phyloP scores from a whole-genome alignment of 768 basidiomycete genomes.

The Leucogyrophana mollusca region DNA sequence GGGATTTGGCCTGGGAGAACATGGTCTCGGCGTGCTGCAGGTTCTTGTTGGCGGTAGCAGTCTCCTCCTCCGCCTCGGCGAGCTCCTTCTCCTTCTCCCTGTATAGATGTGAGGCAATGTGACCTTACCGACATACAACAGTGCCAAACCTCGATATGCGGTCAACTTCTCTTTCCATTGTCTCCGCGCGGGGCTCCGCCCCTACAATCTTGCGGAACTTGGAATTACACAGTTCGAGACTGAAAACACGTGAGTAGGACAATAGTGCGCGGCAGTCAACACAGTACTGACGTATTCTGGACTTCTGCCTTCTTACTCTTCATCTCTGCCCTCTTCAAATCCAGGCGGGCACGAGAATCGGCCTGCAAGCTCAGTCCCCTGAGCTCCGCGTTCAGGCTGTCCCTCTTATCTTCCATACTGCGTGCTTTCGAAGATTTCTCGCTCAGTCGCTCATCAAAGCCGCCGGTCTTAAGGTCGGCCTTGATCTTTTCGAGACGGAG shows the following conservation, averaged over 20 bases:
- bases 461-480: slow-evolving; percentile 53
- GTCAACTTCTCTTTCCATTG: slow-evolving; percentile 75
- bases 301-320: slow-evolving; percentile 66
- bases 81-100: slow-evolving; percentile 74
- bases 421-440: slow-evolving; percentile 56
- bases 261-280: slow-evolving; percentile 7
- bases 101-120: background rate
- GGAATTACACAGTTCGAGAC: slow-evolving; percentile 58
- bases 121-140: background rate
- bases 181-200: slow-evolving; percentile 53
- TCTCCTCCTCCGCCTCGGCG: slow-evolving; percentile 27
- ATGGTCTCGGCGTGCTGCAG: slow-evolving; percentile 65
- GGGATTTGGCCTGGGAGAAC: slow-evolving; percentile 56
- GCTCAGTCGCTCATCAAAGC: slow-evolving; percentile 61
- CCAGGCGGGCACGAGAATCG: slow-evolving; percentile 75
- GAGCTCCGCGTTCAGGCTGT: slow-evolving; percentile 69
- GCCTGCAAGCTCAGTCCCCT: slow-evolving; percentile 73
- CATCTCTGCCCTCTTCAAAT: slow-evolving; percentile 68
- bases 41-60: slow-evolving; percentile 46
- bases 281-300: slow-evolving; percentile 57
- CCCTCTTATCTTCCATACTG: slow-evolving; percentile 64
- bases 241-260: slow-evolving; percentile 28
- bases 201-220: slow-evolving; percentile 70
- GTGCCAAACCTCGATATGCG: slow-evolving; percentile 53
- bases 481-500: slow-evolving; percentile 59